Conservation (phyloP, 2,329 filamentous ascomycete species). For the Eutypa lata region DNA sequence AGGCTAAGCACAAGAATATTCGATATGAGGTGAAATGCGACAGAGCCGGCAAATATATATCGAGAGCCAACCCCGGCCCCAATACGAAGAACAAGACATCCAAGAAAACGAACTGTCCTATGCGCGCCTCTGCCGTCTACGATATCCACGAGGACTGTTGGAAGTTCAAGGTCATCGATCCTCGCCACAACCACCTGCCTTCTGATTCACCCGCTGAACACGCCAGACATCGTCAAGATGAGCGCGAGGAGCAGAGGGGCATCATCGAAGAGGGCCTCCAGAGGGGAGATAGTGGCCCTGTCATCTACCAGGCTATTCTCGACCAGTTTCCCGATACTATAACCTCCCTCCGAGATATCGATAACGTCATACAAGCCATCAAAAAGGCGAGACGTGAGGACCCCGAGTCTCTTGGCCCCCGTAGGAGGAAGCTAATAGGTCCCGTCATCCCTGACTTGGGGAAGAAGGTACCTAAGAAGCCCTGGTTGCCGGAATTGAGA, state of each 20-base stretch:
- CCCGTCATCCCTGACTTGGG: background rate
- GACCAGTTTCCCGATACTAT: background rate
- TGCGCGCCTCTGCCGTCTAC: background rate
- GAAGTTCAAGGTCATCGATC: background rate
- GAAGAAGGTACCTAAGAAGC: background rate
- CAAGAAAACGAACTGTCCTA: background rate
- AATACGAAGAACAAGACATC: background rate
- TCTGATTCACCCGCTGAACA: background rate
- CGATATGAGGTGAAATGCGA: background rate
- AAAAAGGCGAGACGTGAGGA: background rate
- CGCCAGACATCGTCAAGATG: background rate
- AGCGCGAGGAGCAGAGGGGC: background rate
- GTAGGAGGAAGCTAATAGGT: background rate
- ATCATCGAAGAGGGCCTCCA: background rate
- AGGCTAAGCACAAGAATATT: background rate
- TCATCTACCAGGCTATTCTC: background rate
- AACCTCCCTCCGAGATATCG: background rate
- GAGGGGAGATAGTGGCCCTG: background rate
- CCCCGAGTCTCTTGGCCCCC: background rate
- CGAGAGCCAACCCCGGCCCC: background rate
- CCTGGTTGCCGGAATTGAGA: background rate
- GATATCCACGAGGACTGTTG: background rate
- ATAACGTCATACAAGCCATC: background rate
- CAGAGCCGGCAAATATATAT: background rate
- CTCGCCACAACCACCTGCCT: background rate